A percentile compares a stretch with the other conserved stretches of the same genome.
Evolutionary conservation across 345 rosid genomes (phyloP).

Genomic region (Excoecaria agallocha): DNA sequence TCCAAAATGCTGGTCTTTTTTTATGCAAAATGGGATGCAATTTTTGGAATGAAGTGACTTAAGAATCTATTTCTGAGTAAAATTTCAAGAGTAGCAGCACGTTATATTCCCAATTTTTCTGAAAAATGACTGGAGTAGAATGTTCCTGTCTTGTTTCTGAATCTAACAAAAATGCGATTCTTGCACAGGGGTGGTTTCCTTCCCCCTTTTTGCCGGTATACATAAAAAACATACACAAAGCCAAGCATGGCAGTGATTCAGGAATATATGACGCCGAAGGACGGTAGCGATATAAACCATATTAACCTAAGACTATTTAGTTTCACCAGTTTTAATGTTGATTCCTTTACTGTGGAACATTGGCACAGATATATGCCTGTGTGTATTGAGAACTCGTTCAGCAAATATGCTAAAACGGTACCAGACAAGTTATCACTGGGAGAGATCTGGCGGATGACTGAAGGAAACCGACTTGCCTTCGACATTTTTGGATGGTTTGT

Average conservation of each 20-base stretch:
- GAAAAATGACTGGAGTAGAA: no score
- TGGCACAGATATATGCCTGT: conserved; percentile 52
- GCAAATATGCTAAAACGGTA: conserved; percentile 66
- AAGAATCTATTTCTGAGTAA: no score
- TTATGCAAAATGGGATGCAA: no score
- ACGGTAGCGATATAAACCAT: conserved; percentile 33
- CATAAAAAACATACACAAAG: conserved; percentile 68
- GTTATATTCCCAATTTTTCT: no score
- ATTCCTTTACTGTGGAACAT: not conserved
- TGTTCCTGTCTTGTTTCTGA: not conserved
- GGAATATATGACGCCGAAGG: conserved; percentile 73
- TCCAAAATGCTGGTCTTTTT: no score
- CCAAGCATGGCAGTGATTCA: conserved; percentile 73
- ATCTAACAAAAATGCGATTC: not conserved
- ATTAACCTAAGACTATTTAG: not conserved
- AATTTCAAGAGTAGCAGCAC: no score
- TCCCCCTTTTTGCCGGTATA: conserved; percentile 69
- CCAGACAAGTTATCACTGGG: conserved; percentile 55
- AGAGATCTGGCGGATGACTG: conserved; percentile 81
- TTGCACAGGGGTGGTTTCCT: conserved; percentile 65
- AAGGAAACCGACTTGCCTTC: conserved; percentile 53
- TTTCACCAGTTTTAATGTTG: not conserved
- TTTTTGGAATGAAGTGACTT: no score
- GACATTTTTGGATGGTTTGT: conserved; percentile 69
- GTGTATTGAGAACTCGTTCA: conserved; percentile 58